phyloP scores from a whole-genome alignment of 108 stramenopile genomes.

The Tribonema minus region DNA sequence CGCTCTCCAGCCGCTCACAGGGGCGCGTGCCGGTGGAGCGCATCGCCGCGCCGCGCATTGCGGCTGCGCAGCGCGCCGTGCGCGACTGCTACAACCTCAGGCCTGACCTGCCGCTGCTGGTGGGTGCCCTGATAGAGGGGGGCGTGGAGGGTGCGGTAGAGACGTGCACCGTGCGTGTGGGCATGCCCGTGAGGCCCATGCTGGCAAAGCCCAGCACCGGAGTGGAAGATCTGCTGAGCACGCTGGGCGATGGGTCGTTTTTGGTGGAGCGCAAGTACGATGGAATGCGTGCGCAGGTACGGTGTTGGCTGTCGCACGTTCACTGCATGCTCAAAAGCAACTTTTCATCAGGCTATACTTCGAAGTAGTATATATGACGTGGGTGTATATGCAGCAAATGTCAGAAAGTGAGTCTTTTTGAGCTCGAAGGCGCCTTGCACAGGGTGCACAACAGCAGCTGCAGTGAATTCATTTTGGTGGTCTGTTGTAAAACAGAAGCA shows the following conservation, averaged over 20 bases:
- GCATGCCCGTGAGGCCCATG: not conserved
- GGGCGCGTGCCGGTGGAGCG: not conserved
- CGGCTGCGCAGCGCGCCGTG: not conserved
- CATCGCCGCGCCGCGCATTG: not conserved
- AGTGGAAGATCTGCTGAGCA: not conserved
- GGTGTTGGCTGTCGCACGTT: too few relatives aligned
- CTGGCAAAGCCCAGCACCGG: not conserved
- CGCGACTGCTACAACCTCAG: not conserved
- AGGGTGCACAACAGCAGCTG: too few relatives aligned
- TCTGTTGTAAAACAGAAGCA: too few relatives aligned
- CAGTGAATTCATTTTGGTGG: too few relatives aligned
- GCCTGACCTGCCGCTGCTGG: not conserved
- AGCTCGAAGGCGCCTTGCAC: too few relatives aligned
- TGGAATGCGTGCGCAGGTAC: not conserved
- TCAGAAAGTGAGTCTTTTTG: too few relatives aligned
- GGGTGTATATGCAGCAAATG: too few relatives aligned
- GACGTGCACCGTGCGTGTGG: not conserved
- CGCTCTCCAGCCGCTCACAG: too few relatives aligned
- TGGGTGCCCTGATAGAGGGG: not conserved
- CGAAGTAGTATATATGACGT: too few relatives aligned
- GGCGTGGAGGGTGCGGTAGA: not conserved
- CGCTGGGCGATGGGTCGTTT: not conserved
- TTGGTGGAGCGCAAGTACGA: not conserved
- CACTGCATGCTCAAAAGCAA: too few relatives aligned
- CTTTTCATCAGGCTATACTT: too few relatives aligned